Evolutionary conservation across 768 basidiomycete species (phyloP), one percentile per base, ranked within the genome.

Genomic region (Amyloporia xantha): DNA sequence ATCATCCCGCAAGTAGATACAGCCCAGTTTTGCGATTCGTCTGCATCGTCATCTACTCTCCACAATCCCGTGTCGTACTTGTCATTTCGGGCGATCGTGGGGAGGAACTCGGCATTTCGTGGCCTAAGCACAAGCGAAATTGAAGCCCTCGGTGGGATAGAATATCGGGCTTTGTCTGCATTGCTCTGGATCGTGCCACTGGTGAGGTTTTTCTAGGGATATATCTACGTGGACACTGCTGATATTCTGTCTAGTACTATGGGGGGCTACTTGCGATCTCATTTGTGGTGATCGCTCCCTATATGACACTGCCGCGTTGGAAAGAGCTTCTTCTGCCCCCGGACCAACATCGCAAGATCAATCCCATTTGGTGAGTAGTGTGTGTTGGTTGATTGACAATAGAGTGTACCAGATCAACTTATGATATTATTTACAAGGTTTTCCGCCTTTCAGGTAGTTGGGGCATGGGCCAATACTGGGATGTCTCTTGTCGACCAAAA

Each of bases 111-210:
- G 2, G 65, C 70, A 1, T 86, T 88, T 56, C 73, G 74, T 20
- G 71, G 67, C 57, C 66, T 94, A 42, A 86, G 82, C 0, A 74
- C 79, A 13, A 87, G 89, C 38, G 84, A 96, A 54, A 68, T 86
- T 59, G 89, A 94, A 51, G 91, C 94, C 59, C 69, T 97, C 4
- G 94, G 92, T 4, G 92, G 93, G 11, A 82, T 94, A 9, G 94
- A 98, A 63, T 97, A 88, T 62, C 77, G 91, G 10, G 88, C 86
- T 5, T 67, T 95, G 54, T 83, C 82, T 40, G 77, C 82, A 2
- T 63, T 95, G 39, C 66, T 90, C 12, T 93, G 87, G 84, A 75
- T 92, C 44, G 79, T 93, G 27, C 74, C 78, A 3, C 59, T 68
- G 38, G 91, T 93, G 59, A 65, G 85, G 71, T 30, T 37, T 28